phyloP scores from a whole-genome alignment of 164 flowering plant genomes.

The Euptelea pleiosperma region DNA sequence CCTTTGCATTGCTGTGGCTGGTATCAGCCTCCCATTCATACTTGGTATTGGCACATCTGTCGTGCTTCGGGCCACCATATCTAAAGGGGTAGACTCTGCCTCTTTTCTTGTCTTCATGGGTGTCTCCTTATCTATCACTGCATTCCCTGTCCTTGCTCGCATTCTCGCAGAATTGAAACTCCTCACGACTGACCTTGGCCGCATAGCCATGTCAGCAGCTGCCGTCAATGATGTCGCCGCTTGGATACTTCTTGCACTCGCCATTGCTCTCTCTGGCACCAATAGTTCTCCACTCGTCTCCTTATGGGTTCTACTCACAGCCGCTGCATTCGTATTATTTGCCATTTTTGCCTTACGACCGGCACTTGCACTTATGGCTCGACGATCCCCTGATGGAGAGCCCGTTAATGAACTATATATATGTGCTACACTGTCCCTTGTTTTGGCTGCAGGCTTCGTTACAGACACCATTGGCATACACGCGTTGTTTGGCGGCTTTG shows the following conservation, averaged over 20 bases:
- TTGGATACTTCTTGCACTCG: constrained; percentile 34
- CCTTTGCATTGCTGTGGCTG: constrained; percentile 24
- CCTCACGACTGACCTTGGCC: constrained; percentile 33
- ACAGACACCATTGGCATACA: constrained; percentile 31
- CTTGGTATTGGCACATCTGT: constrained; percentile 28
- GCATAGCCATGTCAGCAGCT: constrained; percentile 35
- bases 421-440: constrained; percentile 17
- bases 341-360: constrained; percentile 16
- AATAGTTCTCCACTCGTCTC: constrained; percentile 19
- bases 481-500: constrained; percentile 27
- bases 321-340: constrained; percentile 15
- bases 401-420: constrained; percentile 27
- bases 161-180: constrained; percentile 34
- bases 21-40: constrained; percentile 25
- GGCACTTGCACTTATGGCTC: constrained; percentile 17
- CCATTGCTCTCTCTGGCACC: constrained; percentile 28
- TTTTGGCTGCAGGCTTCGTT: constrained; percentile 23
- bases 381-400: constrained; percentile 23
- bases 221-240: constrained; percentile 38
- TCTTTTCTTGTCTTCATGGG: constrained; percentile 37
- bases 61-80: constrained; percentile 21
- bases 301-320: constrained; percentile 25
- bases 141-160: constrained; percentile 37
- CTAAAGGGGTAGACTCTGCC: constrained; percentile 13
- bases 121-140: constrained; percentile 34